Base-by-base conservation (phyloP, 768 basidiomycete species). In the Mrakia frigida region DNA sequence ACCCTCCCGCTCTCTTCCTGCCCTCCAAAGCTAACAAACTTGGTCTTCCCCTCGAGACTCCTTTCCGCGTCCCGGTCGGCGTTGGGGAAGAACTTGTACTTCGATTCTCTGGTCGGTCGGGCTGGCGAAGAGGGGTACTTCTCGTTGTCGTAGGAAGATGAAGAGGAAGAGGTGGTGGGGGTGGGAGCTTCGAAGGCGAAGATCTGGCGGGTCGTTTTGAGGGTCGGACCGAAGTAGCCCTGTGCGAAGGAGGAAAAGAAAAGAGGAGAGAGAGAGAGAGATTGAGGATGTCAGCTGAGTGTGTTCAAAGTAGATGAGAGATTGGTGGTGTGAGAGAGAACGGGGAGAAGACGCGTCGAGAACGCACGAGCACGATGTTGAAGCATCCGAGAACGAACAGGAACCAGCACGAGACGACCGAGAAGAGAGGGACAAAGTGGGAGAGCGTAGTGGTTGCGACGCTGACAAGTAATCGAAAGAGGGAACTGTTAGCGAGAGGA, bases 341-440 rank as follows among this genome's bases (percentile, higher is more conserved):
- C 16, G 18, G 46, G 21, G 52, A 23, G 14, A 31, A n/a, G 68
- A 79, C 81, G 79, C 69, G 46, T 50, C 18, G 46, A 18, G 43
- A 46, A 56, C 56, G 1, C 10, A 82, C 84, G 61, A 78, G 86
- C 76, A 93, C 82, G 79, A 93, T 89, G 85, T 96, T 93, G 74
- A 96, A 84, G 83, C 92, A 93, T n/a, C 93, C 94, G 76, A 96
- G 81, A 71, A 92, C 87, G 85, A 96, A 96, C 78, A 96, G 88
- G 86, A 96, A 90, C 87, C 95, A 95, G 67, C 91, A 93, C 6
- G 93, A 87, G 78, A 93, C 93, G 81, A 95, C 91, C 31, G 93
- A 89, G 85, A 96, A 95, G 77, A 88, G 89, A 80, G 93, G 90
- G 76, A 94, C 92, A 82, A 90, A 86, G 79, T 87, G 87, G 41